Conservation (phyloP, 257 asterid genomes). For the Jacaranda mimosifolia region DNA sequence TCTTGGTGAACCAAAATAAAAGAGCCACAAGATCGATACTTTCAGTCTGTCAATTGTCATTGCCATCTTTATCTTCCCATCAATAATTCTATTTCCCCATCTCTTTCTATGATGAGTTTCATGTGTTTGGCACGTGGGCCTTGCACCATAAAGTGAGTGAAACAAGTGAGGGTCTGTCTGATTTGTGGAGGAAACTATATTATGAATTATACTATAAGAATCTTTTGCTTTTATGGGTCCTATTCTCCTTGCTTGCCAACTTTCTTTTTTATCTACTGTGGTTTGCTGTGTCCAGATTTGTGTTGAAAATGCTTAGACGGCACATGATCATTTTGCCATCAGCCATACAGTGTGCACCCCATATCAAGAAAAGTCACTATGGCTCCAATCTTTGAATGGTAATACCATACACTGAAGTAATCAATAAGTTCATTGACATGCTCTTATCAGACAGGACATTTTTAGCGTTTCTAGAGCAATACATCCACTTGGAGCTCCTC, state of each 20-base stretch:
- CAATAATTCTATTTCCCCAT: conserved; percentile 52
- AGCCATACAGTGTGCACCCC: conserved; percentile 3
- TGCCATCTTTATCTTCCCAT: conserved; percentile 29
- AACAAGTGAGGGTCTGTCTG: conserved; percentile 38
- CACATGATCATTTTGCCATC: conserved; percentile 28
- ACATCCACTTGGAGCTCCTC: neutral
- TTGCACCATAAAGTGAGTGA: conserved; percentile 48
- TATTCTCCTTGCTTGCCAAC: conserved; percentile 22
- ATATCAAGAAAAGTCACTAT: neutral
- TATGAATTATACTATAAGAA: conserved; percentile 32
- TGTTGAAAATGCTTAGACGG: conserved; percentile 16
- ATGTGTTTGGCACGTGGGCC: conserved; percentile 67
- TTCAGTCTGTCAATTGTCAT: conserved; percentile 17
- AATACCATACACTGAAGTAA: neutral
- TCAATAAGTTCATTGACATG: neutral
- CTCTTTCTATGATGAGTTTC: conserved; percentile 51
- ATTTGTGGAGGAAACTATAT: conserved; percentile 42
- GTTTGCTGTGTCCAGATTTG: conserved; percentile 32
- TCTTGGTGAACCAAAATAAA: conserved; percentile 30
- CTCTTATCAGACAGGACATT: neutral
- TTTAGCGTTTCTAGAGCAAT: neutral
- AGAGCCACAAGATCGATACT: conserved; percentile 31
- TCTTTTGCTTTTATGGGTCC: conserved; percentile 43
- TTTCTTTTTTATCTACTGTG: conserved; percentile 33
- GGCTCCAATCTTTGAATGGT: neutral